These are phyloP conservation scores for Termitomyces sp. DNA, from an alignment of 768 basidiomycete species.

Conservation along the genomic window DNA sequence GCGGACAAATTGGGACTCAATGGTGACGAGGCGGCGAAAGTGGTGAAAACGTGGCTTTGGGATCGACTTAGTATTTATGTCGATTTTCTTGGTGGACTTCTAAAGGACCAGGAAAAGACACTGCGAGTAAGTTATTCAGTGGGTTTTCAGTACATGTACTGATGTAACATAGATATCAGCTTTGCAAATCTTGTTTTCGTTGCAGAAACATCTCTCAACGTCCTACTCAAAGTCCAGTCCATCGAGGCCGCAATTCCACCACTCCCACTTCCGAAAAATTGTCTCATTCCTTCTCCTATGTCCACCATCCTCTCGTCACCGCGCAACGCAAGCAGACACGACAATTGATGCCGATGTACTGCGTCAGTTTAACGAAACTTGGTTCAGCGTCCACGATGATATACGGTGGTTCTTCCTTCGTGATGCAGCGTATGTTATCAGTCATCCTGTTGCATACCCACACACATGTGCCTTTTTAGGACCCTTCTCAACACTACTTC, in stretches of 20 bases:
- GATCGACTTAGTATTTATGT: slow-evolving; percentile 69
- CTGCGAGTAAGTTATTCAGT: slow-evolving; percentile 51
- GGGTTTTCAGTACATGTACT: background rate
- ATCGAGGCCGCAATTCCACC: slow-evolving; percentile 59
- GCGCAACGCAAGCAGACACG: slow-evolving; percentile 19
- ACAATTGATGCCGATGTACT: slow-evolving; percentile 55
- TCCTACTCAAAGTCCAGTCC: slow-evolving; percentile 41
- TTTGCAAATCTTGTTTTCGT: slow-evolving; percentile 68
- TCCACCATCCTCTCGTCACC: slow-evolving; percentile 39
- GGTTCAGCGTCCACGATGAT: slow-evolving; percentile 77
- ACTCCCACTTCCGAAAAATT: slow-evolving; percentile 62
- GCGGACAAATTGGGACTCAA: slow-evolving; percentile 46
- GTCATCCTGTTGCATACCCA: background rate
- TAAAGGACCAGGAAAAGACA: slow-evolving; percentile 72
- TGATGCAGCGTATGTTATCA: slow-evolving; percentile 56
- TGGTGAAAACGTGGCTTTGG: slow-evolving; percentile 77
- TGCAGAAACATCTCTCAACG: slow-evolving; percentile 74
- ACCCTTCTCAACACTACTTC: slow-evolving; percentile 25
- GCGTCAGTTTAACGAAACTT: slow-evolving; percentile 59
- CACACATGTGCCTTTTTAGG: slow-evolving; percentile 13
- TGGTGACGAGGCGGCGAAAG: slow-evolving; percentile 50
- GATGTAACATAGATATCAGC: slow-evolving; percentile 48
- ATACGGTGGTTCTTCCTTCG: slow-evolving; percentile 87
- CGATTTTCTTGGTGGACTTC: slow-evolving; percentile 57
- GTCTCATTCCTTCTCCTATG: slow-evolving; percentile 55